Percentiles rank a stretch among this genome's conserved stretches.
Evolutionary conservation across 768 basidiomycete species (phyloP).

Genomic region (Trametes sanguinea): DNA sequence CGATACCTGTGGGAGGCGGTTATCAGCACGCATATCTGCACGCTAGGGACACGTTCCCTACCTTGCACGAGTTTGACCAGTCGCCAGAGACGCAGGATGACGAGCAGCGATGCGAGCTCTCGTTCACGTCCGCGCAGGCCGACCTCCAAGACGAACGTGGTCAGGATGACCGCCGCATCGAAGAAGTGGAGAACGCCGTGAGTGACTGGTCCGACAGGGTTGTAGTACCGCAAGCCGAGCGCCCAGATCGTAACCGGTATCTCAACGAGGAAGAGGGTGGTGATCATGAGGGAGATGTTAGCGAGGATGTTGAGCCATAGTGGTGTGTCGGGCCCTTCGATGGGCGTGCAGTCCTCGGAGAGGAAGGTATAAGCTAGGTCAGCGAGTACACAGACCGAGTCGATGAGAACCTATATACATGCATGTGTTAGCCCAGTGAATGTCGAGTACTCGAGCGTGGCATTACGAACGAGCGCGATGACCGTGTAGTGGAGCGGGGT

Average conservation of each 20-base stretch:
- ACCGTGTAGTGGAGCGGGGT: slow-evolving; percentile 54
- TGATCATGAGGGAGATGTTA: slow-evolving; percentile 66
- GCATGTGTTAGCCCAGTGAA: slow-evolving; percentile 15
- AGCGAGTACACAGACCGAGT: slow-evolving; percentile 68
- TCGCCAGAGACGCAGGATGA: slow-evolving; percentile 79
- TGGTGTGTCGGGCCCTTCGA: slow-evolving; percentile 47
- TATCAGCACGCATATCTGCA: not conserved
- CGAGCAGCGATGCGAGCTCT: slow-evolving; percentile 69
- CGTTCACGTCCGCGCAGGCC: slow-evolving; percentile 65
- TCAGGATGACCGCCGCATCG: slow-evolving; percentile 69
- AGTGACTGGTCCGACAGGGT: slow-evolving; percentile 55
- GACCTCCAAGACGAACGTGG: slow-evolving; percentile 74
- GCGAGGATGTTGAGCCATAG: slow-evolving; percentile 64
- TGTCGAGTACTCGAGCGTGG: slow-evolving; percentile 14
- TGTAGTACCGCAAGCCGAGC: slow-evolving; percentile 60
- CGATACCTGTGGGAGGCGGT: slow-evolving; percentile 51
- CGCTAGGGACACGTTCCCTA: slow-evolving; percentile 25
- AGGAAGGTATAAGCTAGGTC: slow-evolving; percentile 74
- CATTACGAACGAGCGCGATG: slow-evolving; percentile 53
- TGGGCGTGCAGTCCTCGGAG: slow-evolving; percentile 48
- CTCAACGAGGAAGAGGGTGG: slow-evolving; percentile 74
- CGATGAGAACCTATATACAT: slow-evolving; percentile 52
- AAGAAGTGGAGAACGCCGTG: slow-evolving; percentile 72
- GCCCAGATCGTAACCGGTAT: slow-evolving; percentile 72
- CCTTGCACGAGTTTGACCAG: slow-evolving; percentile 74